Conservation (phyloP, 208 protist genomes). For the Crithidia expoeki region DNA sequence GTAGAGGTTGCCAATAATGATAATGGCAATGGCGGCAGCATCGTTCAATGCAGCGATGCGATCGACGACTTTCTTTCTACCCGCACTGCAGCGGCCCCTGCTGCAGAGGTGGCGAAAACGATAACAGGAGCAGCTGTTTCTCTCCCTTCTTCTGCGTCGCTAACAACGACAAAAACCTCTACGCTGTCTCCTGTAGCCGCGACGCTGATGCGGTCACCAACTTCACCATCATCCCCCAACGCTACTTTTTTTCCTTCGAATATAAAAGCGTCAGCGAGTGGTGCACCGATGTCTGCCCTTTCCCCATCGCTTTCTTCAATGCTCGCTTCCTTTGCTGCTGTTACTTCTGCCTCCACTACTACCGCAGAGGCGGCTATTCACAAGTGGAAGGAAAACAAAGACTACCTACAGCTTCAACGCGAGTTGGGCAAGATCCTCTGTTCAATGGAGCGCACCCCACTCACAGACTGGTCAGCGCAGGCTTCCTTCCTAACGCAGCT, state of each 20-base stretch:
- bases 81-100: background rate
- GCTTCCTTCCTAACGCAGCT: conserved; percentile 29
- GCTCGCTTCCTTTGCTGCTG: background rate
- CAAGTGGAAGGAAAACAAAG: conserved; percentile 18
- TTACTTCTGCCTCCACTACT: background rate
- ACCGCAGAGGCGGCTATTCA: conserved; percentile 8
- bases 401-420: conserved; percentile 19
- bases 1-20: background rate
- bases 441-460: conserved; percentile 22
- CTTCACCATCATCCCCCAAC: no score
- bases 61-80: background rate
- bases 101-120: background rate
- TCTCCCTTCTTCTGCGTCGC: background rate
- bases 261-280: background rate
- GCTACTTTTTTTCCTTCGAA: background rate
- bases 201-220: background rate
- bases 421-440: conserved; percentile 21
- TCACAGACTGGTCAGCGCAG: conserved; percentile 27
- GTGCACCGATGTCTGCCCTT: background rate
- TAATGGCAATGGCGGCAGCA: background rate
- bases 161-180: no score
- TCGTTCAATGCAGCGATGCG: background rate
- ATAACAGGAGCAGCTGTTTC: background rate
- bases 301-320: background rate
- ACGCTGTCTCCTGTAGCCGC: background rate